Evolutionary conservation across 306 rosid genomes (phyloP).

Genomic region (Corylus avellana): DNA sequence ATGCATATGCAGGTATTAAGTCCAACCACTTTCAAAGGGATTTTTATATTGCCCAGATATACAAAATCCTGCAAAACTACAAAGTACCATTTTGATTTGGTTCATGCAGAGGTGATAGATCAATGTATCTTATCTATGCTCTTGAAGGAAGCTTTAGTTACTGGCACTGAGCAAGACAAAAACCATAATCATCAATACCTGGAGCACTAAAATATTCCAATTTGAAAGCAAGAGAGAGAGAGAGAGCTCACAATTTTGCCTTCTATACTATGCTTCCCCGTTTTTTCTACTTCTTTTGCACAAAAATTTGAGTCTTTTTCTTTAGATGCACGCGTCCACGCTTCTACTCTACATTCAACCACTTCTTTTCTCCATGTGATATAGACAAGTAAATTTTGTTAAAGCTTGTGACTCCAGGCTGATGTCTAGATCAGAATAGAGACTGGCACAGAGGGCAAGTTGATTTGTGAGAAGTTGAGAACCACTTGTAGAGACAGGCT

Average conservation of each 20-base stretch:
- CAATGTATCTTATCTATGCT: background rate
- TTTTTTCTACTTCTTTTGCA: background rate
- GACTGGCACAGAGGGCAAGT: constrained; percentile 95
- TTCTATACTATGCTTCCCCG: background rate
- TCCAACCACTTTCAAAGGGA: background rate
- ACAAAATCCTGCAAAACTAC: background rate
- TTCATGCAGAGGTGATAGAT: background rate
- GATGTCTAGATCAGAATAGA: constrained; percentile 58
- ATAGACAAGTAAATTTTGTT: background rate
- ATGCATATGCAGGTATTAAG: background rate
- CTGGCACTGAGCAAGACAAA: background rate
- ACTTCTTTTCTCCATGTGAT: background rate
- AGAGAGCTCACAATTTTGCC: background rate
- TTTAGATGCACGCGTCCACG: background rate
- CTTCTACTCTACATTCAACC: background rate
- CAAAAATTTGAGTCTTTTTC: background rate
- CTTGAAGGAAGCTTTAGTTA: background rate
- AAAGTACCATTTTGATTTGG: background rate
- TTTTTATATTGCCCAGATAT: background rate
- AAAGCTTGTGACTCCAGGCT: background rate
- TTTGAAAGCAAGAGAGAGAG: background rate
- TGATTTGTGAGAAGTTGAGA: constrained; percentile 96
- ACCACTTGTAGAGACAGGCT: constrained; percentile 93
- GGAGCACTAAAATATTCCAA: background rate
- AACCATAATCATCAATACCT: background rate